phyloP scores from a whole-genome alignment of 441 rosid genomes.

The Croton laevigatus region DNA sequence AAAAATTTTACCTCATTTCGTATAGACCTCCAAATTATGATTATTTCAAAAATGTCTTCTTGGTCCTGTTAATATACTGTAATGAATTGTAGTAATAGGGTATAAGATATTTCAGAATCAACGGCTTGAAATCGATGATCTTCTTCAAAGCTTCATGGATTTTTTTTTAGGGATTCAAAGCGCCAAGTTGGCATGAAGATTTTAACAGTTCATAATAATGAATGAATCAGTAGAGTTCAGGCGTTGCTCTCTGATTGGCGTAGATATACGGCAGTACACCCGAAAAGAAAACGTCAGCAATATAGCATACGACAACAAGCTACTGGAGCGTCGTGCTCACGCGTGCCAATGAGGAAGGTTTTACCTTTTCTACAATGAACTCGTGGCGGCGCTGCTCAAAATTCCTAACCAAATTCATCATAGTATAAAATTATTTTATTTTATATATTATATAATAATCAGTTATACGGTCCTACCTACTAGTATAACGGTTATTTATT shows the following conservation, averaged over 20 bases:
- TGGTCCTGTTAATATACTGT: no score
- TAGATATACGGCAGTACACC: not conserved
- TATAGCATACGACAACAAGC: not conserved
- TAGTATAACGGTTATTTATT: slow-evolving; percentile 10
- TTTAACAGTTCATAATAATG: not conserved
- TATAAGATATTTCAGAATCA: no score
- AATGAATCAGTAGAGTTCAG: not conserved
- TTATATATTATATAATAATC: not conserved
- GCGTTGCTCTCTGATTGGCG: not conserved
- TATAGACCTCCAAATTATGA: no score
- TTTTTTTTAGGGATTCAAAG: no score
- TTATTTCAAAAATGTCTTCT: no score
- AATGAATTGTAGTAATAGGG: no score
- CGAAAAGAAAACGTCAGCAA: not conserved
- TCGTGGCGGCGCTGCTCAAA: slow-evolving; percentile 36
- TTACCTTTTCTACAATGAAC: slow-evolving; percentile 18
- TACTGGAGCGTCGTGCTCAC: slow-evolving; percentile 11
- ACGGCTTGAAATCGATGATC: no score
- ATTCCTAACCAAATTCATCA: slow-evolving; percentile 9
- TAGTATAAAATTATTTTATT: not conserved
- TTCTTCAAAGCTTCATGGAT: no score
- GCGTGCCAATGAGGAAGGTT: slow-evolving; percentile 18
- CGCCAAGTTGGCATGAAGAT: not conserved
- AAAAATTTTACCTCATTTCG: no score
- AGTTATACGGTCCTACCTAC: slow-evolving; percentile 19